Base-by-base conservation (phyloP, 352 stramenopile genomes). In the Phytophthora pseudosyringae region DNA sequence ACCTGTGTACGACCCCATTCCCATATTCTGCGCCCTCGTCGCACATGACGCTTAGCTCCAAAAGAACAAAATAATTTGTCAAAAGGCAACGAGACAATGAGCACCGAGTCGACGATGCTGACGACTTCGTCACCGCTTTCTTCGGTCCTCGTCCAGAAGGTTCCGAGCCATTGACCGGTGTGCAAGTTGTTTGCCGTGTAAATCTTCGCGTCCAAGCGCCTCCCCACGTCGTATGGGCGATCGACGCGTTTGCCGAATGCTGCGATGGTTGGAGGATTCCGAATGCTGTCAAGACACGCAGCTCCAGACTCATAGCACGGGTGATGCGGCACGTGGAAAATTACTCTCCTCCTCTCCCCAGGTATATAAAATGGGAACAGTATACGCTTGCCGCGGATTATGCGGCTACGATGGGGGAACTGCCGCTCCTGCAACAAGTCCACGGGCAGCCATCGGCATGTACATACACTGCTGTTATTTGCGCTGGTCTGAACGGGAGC, bases 201-300 rank as follows among this genome's bases (percentile, higher is more conserved):
- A 12, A 33, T 4, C 11, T 28, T 50, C 28, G 36, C 9, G 18
- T 64, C 5, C 21, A 29, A 7, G 29, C 45, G 5, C 29, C 51
- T 47, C 3, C 2, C 6, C 56, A 56, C 5, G 56, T 64, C 3
- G 28, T 18, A 8, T 15, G 25, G 36, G 12, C 12, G 25, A 48
- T 64, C 26, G 36, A 56, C 13, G 45, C 26, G 25, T 56, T 57
- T 13, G 33, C 39, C 6, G 56, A 64, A 39, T 56, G n/a, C 36
- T 44, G 21, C 18, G 10, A 35, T 16, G 9, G 11, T 5, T 64
- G 25, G 33, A 35, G 21, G 21, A 33, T 55, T 2, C 13, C 15
- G n/a, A 21, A 56, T 2, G 56, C 56, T 12, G 45, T 55, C 3
- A 49, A 51, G 11, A 51, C 18, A 10, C 7, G 56, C 7, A 49